phyloP scores from a whole-genome alignment of 2,329 filamentous ascomycete species.

The Bipolaris oryzae region DNA sequence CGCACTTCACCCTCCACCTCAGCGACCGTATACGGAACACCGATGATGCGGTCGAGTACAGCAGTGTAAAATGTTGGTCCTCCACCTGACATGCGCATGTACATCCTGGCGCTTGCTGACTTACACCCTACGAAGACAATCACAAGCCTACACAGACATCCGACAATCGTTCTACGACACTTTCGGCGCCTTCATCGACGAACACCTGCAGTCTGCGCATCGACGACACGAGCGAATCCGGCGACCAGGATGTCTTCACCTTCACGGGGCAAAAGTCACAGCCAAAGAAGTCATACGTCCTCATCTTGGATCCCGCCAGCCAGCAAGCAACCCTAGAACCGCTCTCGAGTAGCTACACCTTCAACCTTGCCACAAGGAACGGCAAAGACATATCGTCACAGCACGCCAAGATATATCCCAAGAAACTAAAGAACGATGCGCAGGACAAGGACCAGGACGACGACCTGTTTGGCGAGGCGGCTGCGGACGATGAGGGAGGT shows the following conservation, averaged over 20 bases:
- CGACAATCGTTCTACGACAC: conserved; percentile 36
- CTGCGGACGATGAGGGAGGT: conserved; percentile 40
- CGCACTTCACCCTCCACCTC: conserved; percentile 46
- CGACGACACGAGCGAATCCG: conserved; percentile 33
- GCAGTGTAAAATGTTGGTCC: conserved; percentile 44
- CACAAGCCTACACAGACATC: conserved; percentile 51
- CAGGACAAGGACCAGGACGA: conserved; percentile 37
- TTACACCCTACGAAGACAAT: conserved; percentile 45
- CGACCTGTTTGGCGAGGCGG: conserved; percentile 37
- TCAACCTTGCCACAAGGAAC: conserved; percentile 80
- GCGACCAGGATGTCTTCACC: conserved; percentile 44
- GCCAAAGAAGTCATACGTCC: conserved; percentile 51
- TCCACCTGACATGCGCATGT: background rate
- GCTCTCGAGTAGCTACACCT: conserved; percentile 80
- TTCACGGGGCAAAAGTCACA: conserved; percentile 49
- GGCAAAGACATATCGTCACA: conserved; percentile 67
- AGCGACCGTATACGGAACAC: conserved; percentile 41
- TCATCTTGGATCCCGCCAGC: conserved; percentile 76
- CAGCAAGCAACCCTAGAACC: conserved; percentile 83
- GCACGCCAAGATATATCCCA: conserved; percentile 67
- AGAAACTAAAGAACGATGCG: conserved; percentile 32
- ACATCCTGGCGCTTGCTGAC: conserved; percentile 23
- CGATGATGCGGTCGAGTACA: conserved; percentile 30
- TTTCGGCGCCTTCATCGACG: conserved; percentile 30
- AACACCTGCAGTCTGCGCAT: conserved; percentile 40